phyloP scores from a whole-genome alignment of 257 asterid species.

The Solanum chilense region DNA sequence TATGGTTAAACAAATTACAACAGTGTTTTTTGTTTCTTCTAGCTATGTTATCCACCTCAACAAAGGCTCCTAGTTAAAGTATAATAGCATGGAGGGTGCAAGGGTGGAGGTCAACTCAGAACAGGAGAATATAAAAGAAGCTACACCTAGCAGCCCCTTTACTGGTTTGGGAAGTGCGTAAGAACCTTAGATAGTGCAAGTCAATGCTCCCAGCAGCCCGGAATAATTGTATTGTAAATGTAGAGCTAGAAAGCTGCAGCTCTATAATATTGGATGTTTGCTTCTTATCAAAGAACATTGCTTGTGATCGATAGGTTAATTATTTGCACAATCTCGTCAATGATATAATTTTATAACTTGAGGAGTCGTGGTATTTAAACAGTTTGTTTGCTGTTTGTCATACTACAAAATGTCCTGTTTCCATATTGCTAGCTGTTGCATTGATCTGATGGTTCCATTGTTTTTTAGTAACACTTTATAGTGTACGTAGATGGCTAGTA shows the following conservation, averaged over 20 bases:
- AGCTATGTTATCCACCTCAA: not conserved
- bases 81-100: not conserved
- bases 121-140: not conserved
- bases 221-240: not conserved
- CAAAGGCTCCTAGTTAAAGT: not conserved
- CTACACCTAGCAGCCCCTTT: not conserved
- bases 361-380: not conserved
- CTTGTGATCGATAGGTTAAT: not conserved
- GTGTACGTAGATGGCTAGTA: constrained; percentile 89
- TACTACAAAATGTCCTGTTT: not conserved
- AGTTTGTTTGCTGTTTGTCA: not conserved
- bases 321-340: not conserved
- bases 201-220: not conserved
- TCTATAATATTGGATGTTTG: not conserved
- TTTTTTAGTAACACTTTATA: constrained; percentile 50
- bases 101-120: not conserved
- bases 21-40: not conserved
- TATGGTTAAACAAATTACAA: not conserved
- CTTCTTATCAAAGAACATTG: not conserved
- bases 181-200: not conserved
- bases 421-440: not conserved
- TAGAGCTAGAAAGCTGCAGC: not conserved
- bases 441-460: not conserved
- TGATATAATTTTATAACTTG: not conserved
- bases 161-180: not conserved